phyloP scores from a whole-genome alignment of 768 basidiomycete species.

The Strobilomyces dryophilus region DNA sequence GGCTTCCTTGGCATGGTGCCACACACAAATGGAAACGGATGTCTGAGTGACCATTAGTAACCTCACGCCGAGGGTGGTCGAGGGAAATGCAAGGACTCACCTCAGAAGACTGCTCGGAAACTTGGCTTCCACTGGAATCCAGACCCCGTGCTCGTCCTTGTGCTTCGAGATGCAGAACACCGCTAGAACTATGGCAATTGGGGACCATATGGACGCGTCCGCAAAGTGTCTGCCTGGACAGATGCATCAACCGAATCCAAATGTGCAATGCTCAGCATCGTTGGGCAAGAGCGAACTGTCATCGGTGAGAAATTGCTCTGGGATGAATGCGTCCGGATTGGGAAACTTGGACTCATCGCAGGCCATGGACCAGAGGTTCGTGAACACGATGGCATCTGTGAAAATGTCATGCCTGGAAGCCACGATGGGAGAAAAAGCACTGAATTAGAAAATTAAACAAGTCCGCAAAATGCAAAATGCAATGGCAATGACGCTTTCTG shows the following conservation, averaged over 20 bases:
- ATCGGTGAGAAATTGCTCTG: neutral
- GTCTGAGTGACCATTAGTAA: neutral
- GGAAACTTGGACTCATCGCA: slow-evolving; percentile 3
- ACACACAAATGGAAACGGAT: neutral
- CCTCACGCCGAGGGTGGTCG: neutral
- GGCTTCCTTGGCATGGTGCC: neutral
- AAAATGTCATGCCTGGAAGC: too few species aligned
- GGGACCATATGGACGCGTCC: slow-evolving; percentile 6
- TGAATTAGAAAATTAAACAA: neutral
- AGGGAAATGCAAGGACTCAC: neutral
- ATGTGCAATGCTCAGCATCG: neutral
- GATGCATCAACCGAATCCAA: slow-evolving; percentile 24
- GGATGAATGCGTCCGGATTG: neutral
- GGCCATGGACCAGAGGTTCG: neutral
- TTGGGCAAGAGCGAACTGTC: neutral
- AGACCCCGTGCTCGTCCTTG: neutral
- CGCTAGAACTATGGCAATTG: slow-evolving; percentile 1
- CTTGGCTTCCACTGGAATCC: neutral
- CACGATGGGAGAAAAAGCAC: too few species aligned
- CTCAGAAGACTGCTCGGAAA: neutral
- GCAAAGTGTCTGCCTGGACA: slow-evolving; percentile 20
- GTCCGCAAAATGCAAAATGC: neutral
- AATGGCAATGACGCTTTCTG: neutral
- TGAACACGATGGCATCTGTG: neutral
- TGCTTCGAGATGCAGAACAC: slow-evolving; percentile 1